Evolutionary conservation across 306 rosid species (phyloP).

Genomic region (Citrullus colocynthis): DNA sequence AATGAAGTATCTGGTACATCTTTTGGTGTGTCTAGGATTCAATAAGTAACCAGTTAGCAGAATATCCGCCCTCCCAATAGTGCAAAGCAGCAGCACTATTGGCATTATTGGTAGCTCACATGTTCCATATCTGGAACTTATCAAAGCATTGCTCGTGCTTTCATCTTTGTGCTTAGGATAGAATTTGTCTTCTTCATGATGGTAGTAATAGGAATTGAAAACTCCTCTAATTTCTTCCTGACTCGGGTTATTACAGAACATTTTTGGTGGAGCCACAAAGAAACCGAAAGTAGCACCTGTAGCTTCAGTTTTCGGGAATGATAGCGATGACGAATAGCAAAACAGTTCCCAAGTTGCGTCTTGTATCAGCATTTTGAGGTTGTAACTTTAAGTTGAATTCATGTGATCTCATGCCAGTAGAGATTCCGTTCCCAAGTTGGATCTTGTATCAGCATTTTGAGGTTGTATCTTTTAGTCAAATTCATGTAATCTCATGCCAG

Average conservation of each 20-base stretch:
- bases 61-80: background rate
- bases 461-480: too few relatives aligned
- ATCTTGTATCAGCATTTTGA: too few relatives aligned
- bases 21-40: background rate
- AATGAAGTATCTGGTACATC: background rate
- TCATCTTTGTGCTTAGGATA: background rate
- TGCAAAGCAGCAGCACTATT: background rate
- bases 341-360: background rate
- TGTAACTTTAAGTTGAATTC: background rate
- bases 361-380: background rate
- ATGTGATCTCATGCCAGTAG: background rate
- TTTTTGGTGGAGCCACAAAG: constrained; percentile 27
- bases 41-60: background rate
- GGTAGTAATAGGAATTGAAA: background rate
- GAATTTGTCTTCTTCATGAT: background rate
- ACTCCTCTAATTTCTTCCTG: background rate
- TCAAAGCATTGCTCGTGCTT: background rate
- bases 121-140: background rate
- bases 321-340: constrained; percentile 55
- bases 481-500: too few relatives aligned
- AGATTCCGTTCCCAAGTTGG: too few relatives aligned
- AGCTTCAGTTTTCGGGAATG: constrained; percentile 54
- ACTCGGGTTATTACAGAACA: constrained; percentile 19
- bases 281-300: constrained; percentile 30
- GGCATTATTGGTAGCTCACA: background rate